Base-by-base conservation (phyloP, 306 rosid genomes). In the Canavalia ensiformis region DNA sequence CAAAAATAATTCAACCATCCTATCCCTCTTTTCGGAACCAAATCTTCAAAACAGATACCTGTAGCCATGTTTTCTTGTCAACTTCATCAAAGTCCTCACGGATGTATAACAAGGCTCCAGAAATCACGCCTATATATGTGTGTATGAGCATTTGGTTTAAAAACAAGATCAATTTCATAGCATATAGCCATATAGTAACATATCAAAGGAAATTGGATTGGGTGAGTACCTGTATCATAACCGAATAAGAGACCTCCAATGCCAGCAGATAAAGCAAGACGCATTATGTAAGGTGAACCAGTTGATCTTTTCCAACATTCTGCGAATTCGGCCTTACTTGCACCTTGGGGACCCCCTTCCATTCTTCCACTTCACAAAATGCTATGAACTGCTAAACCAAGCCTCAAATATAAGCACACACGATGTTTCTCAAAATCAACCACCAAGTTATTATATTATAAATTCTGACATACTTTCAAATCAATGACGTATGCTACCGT, bases 31-130 rank as follows among this genome's bases (percentile, higher is more conserved):
- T 37, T 56, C 18, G 37, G 13, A n/a, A 37, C 12, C 3, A 68
- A 31, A 28, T 25, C 8, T 54, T 51, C 18, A 28, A 42, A 8
- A 13, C 18, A 2, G 0, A 3, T 34, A 74, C 1, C 82, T 90
- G 94, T 33, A 94, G 86, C 97, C 98, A 94, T 88, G 92, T 90
- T 58, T 92, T 88, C 89, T 77, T 88, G 71, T 88, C 90, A 37
- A 92, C 95, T 0, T 62, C 51, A 0, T 31, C 58, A n/a, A 94
- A 92, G 67, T 90, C 92, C 30, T 94, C 98, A 3, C 88, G 85
- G 60, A 94, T 94, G 86, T 94, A 94, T 4, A 92, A 83, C 83
- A 94, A 78, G 10, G 98, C 98, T n/a, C 98, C 98, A 68, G 97
- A 94, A 65, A 94, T 90, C 63, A 92, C 98, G 84, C 98, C 97